Base-by-base conservation (phyloP, 139 green algal species). In the Penium margaritaceum region DNA sequence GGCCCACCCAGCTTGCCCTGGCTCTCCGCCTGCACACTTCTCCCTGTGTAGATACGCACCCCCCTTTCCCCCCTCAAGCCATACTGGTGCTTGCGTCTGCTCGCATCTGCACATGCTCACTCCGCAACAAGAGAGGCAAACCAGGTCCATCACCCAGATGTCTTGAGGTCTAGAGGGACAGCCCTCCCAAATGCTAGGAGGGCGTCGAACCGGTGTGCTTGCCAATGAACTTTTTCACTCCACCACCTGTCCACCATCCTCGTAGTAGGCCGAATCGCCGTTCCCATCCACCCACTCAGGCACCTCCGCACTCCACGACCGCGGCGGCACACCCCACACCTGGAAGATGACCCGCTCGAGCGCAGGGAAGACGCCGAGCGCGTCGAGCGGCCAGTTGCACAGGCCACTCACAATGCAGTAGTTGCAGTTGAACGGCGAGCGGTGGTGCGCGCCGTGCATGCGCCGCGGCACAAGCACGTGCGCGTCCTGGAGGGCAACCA, bases 391-490 rank as follows among this genome's bases (percentile, higher is more conserved):
- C 0, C 67, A 61, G 84, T 99, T 99, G 87, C 90, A 96, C 67
- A 84, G 71, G 30, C 94, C 94, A 27, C 67, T 89, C 5, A 99
- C 95, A 57, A 99, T 99, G 83, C 85, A 92, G 85, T 99, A 99
- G 83, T 98, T 97, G 68, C 78, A 87, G 62, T 94, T 86, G 78
- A 97, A 99, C 27, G 95, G 95, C 3, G 90, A 73, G 47, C 77
- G 80, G 81, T 99, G 94, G 85, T 99, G 94, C 4, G 85, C 85
- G 47, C 94, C 92, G 79, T 99, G 94, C 29, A 80, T 86, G 61
- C 84, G 87, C 35, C 90, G 80, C 7, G 82, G 84, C 17, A 97
- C 86, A 3, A 97, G 60, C 24, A 97, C 32, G 3, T 87, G 87
- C 1, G 81, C 80, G 46, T 95, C 85, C 86, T 96, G 91, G 64